Evolutionary conservation across 2,329 filamentous ascomycete genomes (phyloP).

Genomic region (Uncinocarpus reesii): DNA sequence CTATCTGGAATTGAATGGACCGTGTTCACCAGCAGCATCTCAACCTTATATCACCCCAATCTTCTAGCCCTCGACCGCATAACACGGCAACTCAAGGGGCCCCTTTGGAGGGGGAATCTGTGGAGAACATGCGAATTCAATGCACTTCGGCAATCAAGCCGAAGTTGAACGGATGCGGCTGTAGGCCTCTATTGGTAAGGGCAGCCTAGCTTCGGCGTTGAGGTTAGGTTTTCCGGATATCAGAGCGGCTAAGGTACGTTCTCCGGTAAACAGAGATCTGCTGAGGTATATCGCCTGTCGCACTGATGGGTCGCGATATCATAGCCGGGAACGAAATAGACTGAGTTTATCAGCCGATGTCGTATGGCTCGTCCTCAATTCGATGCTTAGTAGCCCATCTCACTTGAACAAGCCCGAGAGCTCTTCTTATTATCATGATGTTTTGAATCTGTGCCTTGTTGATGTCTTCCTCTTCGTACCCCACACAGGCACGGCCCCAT

Average conservation of each 20-base stretch:
- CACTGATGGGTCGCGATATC: no score
- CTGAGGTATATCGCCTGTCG: no score
- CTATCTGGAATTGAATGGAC: not conserved
- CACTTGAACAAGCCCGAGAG: no score
- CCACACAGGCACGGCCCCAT: not conserved
- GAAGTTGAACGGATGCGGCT: not conserved
- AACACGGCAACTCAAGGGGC: slow-evolving; percentile 9
- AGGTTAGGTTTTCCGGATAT: not conserved
- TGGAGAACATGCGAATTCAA: not conserved
- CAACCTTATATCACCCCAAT: not conserved
- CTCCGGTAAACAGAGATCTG: not conserved
- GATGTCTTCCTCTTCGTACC: no score
- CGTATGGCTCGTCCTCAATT: no score
- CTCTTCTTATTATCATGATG: no score
- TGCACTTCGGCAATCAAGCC: not conserved
- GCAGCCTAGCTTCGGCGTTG: slow-evolving; percentile 2
- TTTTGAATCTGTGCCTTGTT: no score
- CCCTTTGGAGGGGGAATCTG: not conserved
- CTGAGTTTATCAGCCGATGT: no score
- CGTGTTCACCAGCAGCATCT: not conserved
- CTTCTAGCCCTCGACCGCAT: not conserved
- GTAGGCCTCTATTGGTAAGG: not conserved
- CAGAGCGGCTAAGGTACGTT: not conserved
- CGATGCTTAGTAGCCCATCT: no score
- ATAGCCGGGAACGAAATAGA: no score